These are phyloP conservation scores for Pichia sp. DNA, from an alignment of 1,139 yeast genomes.

Conservation along the genomic window DNA sequence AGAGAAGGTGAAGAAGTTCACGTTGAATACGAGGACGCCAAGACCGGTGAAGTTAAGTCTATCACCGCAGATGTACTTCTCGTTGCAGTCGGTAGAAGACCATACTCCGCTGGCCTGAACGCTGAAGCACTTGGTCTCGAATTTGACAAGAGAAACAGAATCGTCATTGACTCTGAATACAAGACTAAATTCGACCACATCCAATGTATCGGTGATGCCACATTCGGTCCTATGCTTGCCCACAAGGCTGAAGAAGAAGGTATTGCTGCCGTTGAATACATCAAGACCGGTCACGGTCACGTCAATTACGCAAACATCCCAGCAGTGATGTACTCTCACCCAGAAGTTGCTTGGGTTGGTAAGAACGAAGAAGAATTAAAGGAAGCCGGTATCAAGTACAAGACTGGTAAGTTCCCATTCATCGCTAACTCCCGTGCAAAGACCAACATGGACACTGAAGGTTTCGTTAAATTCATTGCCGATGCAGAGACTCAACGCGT, in stretches of 20 bases:
- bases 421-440: conserved; percentile 99
- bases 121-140: conserved; percentile 87
- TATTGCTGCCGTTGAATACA: conserved; percentile 94
- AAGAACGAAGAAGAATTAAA: conserved; percentile 93
- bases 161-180: conserved; percentile 90
- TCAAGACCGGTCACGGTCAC: conserved; percentile 92
- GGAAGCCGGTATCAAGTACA: conserved; percentile 87
- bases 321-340: conserved; percentile 97
- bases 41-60: conserved; percentile 72
- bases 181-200: conserved; percentile 90
- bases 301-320: conserved; percentile 98
- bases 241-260: conserved; percentile 99
- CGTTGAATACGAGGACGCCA: conserved; percentile 83
- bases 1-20: conserved; percentile 85
- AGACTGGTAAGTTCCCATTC: conserved; percentile 97
- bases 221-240: conserved; percentile 99
- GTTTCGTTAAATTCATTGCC: conserved; percentile 90
- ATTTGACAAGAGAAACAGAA: conserved; percentile 83
- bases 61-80: conserved; percentile 87
- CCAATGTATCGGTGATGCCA: conserved; percentile 96
- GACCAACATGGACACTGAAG: conserved; percentile 95
- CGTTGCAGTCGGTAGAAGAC: conserved; percentile 99
- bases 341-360: conserved; percentile 99
- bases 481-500: conserved; percentile 97
- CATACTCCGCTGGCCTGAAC: conserved; percentile 85